Percentiles rank a stretch among this genome's conserved stretches.
phyloP scores from a whole-genome alignment of 1,284 basidiomycete species.

The Irpex rosettiformis region DNA sequence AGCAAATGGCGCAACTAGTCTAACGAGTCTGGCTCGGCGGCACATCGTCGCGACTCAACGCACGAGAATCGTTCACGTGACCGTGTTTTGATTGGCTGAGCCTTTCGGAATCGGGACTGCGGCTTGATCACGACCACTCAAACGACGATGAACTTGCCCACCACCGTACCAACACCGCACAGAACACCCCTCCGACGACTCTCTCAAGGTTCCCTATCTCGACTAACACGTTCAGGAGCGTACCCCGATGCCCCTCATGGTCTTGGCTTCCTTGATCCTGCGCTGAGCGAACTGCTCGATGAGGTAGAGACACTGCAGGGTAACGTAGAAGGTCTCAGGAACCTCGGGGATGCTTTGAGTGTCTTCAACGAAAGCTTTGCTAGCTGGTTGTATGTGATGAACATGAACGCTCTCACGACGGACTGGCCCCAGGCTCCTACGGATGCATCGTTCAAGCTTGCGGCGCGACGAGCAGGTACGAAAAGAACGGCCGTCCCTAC shows the following conservation, averaged over 20 bases:
- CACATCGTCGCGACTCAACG: no score
- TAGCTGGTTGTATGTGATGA: slow-evolving; percentile 87
- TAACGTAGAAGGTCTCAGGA: slow-evolving; percentile 71
- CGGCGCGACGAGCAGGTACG: slow-evolving; percentile 58
- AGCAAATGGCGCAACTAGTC: no score
- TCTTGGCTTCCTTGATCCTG: slow-evolving; percentile 83
- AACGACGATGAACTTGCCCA: background rate
- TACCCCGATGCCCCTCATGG: slow-evolving; percentile 76
- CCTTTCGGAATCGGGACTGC: background rate
- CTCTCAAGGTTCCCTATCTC: slow-evolving; percentile 87
- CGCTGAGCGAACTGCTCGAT: slow-evolving; percentile 82
- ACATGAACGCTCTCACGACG: slow-evolving; percentile 91
- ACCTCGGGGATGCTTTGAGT: slow-evolving; percentile 72
- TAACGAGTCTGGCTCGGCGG: no score
- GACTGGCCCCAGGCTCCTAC: slow-evolving; percentile 86
- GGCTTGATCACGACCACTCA: background rate
- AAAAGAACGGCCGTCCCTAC: no score
- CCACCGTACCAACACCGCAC: slow-evolving; percentile 37
- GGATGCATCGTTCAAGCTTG: slow-evolving; percentile 56
- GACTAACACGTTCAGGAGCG: slow-evolving; percentile 71
- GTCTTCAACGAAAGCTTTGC: slow-evolving; percentile 94
- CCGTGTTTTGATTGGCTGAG: background rate
- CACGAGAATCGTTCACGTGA: background rate
- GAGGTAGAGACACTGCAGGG: slow-evolving; percentile 79
- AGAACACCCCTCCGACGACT: slow-evolving; percentile 84